phyloP scores from a whole-genome alignment of 1,284 basidiomycete species.

The Naganishia albida region DNA sequence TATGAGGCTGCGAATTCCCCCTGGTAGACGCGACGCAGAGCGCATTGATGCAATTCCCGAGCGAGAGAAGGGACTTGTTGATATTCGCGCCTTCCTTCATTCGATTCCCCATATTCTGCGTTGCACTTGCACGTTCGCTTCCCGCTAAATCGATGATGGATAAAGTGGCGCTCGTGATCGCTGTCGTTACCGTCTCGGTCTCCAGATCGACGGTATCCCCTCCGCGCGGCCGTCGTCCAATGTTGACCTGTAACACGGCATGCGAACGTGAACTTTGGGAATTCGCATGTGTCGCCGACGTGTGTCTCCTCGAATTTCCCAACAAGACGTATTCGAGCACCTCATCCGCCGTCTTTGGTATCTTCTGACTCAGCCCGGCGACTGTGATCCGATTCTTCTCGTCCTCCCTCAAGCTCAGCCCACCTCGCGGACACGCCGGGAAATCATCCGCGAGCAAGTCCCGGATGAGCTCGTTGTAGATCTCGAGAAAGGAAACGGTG shows the following conservation, averaged over 20 bases:
- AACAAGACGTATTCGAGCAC: conserved; percentile 87
- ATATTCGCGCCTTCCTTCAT: conserved; percentile 98
- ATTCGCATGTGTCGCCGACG: conserved; percentile 90
- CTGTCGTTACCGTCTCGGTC: conserved; percentile 59
- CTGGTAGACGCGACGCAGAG: conserved; percentile 78
- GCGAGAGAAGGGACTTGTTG: conserved; percentile 91
- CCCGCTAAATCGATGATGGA: conserved; percentile 97
- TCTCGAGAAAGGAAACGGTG: conserved; percentile 89
- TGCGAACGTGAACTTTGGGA: conserved; percentile 93
- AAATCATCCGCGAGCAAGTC: conserved; percentile 78
- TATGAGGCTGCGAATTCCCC: conserved; percentile 63
- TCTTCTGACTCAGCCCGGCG: conserved; percentile 74
- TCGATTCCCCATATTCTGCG: conserved; percentile 92
- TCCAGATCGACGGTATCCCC: conserved; percentile 48
- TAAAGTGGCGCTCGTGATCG: conserved; percentile 80
- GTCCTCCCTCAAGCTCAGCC: conserved; percentile 88
- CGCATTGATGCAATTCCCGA: conserved; percentile 95
- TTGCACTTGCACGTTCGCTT: conserved; percentile 90
- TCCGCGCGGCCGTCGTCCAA: conserved; percentile 69
- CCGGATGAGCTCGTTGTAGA: conserved; percentile 97
- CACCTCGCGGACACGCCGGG: conserved; percentile 66
- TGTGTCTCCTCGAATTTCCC: conserved; percentile 82
- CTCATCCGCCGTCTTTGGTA: conserved; percentile 78
- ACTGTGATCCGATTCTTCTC: conserved; percentile 78
- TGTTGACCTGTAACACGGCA: conserved; percentile 90